phyloP scores from a whole-genome alignment of 1,284 basidiomycete genomes.

The Leccinum pallidistipes region DNA sequence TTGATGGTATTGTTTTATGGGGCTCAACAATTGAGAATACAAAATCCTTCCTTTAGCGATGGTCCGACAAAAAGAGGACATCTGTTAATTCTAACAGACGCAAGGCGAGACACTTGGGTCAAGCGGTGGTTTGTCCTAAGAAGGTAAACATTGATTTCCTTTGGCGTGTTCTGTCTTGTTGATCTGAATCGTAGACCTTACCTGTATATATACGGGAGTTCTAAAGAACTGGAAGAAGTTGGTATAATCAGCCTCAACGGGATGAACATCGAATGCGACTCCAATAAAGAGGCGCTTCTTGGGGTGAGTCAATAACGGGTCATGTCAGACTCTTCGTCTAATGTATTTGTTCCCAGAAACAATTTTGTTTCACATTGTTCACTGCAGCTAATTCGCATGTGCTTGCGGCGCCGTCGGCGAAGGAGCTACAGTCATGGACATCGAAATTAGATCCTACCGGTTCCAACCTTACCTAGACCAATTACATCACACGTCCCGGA shows the following conservation, averaged over 20 bases:
- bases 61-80: constrained; percentile 83
- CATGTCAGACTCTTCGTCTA: constrained; percentile 3
- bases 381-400: constrained; percentile 90
- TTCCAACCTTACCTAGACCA: constrained; percentile 41
- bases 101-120: constrained; percentile 79
- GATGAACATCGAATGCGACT: constrained; percentile 84
- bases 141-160: constrained; percentile 50
- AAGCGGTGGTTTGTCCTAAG: constrained; percentile 87
- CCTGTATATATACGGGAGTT: constrained; percentile 82
- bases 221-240: constrained; percentile 81
- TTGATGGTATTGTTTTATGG: constrained; percentile 3
- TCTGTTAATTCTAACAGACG: constrained; percentile 77
- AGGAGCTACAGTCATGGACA: constrained; percentile 84
- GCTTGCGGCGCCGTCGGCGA: constrained; percentile 73
- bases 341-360: constrained; percentile 55
- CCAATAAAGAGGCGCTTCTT: constrained; percentile 83
- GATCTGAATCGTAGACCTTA: constrained; percentile 65
- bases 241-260: constrained; percentile 83
- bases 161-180: not conserved
- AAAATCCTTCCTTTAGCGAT: constrained; percentile 50
- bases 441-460: constrained; percentile 79
- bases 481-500: not conserved
- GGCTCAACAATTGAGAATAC: constrained; percentile 4
- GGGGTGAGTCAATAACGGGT: constrained; percentile 56
- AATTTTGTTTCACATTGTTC: constrained; percentile 84